Evolutionary conservation across 2,329 filamentous ascomycete genomes (phyloP).

Genomic region (Stemphylium vesicarium): DNA sequence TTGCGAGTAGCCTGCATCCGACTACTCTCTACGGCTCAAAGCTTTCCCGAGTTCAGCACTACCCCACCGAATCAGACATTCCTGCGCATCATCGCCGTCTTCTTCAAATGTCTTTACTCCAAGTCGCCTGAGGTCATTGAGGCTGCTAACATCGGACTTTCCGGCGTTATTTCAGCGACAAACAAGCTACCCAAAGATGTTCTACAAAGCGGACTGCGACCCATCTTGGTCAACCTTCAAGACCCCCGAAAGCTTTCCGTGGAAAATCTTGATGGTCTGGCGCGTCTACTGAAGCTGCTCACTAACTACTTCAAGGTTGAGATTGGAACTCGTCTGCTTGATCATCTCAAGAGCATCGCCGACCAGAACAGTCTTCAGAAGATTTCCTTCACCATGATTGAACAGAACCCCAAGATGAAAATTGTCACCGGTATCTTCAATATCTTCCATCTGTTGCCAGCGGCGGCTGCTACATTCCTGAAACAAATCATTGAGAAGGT

Average conservation of each 20-base stretch:
- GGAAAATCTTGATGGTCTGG: constrained; percentile 88
- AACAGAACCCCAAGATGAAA: constrained; percentile 91
- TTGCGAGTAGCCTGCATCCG: constrained; percentile 92
- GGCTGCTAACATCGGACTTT: constrained; percentile 88
- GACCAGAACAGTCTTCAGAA: constrained; percentile 81
- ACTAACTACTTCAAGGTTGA: constrained; percentile 99
- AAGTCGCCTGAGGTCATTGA: constrained; percentile 92
- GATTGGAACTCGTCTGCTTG: constrained; percentile 89
- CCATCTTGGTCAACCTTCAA: constrained; percentile 95
- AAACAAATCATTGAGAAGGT: constrained; percentile 87
- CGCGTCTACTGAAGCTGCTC: constrained; percentile 84
- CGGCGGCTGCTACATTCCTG: constrained; percentile 89
- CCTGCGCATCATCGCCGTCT: constrained; percentile 80
- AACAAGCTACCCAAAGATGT: constrained; percentile 95
- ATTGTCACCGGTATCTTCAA: constrained; percentile 94
- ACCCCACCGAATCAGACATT: constrained; percentile 70
- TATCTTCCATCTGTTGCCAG: constrained; percentile 93
- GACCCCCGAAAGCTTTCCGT: constrained; percentile 90
- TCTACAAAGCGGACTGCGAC: constrained; percentile 88
- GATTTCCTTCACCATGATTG: constrained; percentile 92
- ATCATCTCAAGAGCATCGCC: constrained; percentile 90
- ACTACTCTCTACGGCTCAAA: constrained; percentile 90
- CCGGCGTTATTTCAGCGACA: constrained; percentile 84
- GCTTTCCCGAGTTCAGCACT: constrained; percentile 88
- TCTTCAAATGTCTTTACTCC: constrained; percentile 97